Base-by-base conservation (phyloP, 768 basidiomycete genomes). In the Lactarius psammicola region DNA sequence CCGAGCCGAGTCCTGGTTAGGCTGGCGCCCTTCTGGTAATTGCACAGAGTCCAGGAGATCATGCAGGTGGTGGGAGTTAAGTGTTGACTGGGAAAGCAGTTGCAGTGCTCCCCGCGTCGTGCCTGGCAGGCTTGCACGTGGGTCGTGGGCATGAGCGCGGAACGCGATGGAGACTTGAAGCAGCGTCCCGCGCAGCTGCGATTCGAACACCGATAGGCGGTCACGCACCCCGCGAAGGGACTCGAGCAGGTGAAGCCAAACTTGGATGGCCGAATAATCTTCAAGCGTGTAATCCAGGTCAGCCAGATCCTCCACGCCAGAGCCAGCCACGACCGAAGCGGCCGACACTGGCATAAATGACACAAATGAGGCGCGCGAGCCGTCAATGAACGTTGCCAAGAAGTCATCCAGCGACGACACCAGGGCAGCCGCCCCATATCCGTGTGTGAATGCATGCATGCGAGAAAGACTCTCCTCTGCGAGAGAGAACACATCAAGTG, bases 201-300 rank as follows among this genome's bases (percentile, higher is more conserved):
- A 76, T 76, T 98, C 94, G 71, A 96, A 94, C 38, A 75, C 72
- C 4, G 73, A 70, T 31, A 95, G 76, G 28, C 88, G 86, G 46
- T 92, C 90, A 42, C 81, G 82, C 20, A 95, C 82, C 1, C 84
- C 82, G 5, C 89, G 85, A 31, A 88, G 89, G 38, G 91, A 86
- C n/a, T 90, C 87, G 46, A 98, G 83, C 44, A 95, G 81, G 73
- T 94, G 92, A 17, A 98, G 76, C 2, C 86, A 87, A 13, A 85
- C 76, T 75, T 97, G 95, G 64, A 98, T 94, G 33, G 86, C 81
- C 2, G 86, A 82, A 93, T 94, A 97, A 75, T 98, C 95, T 63
- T 93, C 87, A 4, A 87, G 78, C 2, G 90, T 88, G 72, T 97
- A 98, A 76, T 98, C 76, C 66, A 92, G 76, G 72, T 89, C 89